A percentile compares a stretch with the other conserved stretches of the same genome.
phyloP scores from a whole-genome alignment of 2,329 filamentous ascomycete species.

The Colletotrichum horii region DNA sequence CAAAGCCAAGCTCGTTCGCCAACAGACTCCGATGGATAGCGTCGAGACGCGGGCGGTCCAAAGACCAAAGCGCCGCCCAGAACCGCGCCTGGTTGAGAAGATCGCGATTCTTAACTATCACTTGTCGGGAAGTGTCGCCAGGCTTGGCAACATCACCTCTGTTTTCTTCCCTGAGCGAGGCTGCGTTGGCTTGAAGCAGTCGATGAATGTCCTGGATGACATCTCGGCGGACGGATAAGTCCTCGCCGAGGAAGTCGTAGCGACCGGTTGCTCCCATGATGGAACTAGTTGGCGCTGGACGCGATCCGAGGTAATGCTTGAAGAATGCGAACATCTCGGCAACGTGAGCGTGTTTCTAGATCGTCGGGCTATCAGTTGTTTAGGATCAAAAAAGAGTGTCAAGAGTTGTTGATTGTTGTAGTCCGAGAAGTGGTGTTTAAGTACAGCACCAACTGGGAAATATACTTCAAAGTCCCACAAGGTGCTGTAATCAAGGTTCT shows the following conservation, averaged over 20 bases:
- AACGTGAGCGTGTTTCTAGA: not conserved
- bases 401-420: no score
- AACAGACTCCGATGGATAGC: no score
- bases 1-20: no score
- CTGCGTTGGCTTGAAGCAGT: not conserved
- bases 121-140: not conserved
- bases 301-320: not conserved
- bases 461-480: no score
- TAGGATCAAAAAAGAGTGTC: no score
- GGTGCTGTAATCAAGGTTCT: no score
- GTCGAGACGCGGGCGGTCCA: not conserved
- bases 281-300: not conserved
- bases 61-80: not conserved
- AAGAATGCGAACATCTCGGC: not conserved
- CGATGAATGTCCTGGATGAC: not conserved
- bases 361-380: no score
- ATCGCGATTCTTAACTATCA: not conserved
- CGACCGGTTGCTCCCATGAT: not conserved
- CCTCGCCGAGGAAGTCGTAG: not conserved
- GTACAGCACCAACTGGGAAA: no score
- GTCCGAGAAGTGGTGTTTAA: no score
- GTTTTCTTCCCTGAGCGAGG: not conserved
- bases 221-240: accelerated
- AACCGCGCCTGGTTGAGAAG: not conserved
- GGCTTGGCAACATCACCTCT: not conserved